phyloP scores from a whole-genome alignment of 2,329 filamentous ascomycete genomes.

The Penicillium sp. region DNA sequence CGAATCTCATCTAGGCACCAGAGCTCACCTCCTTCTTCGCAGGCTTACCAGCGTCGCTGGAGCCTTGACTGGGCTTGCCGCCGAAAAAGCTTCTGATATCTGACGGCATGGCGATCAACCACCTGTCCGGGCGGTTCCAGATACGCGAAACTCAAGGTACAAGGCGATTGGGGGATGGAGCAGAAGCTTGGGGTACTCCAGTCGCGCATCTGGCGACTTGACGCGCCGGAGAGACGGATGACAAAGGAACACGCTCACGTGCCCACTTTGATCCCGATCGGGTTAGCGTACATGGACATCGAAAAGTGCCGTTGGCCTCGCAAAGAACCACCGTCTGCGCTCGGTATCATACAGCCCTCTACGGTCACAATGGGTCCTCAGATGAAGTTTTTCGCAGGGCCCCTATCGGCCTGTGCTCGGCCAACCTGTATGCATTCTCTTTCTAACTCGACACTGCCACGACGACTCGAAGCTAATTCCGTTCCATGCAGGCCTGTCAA shows the following conservation, averaged over 20 bases:
- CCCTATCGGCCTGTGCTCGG: conserved; percentile 39
- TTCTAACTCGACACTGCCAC: conserved; percentile 10
- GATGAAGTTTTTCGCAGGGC: conserved; percentile 40
- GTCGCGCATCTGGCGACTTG: conserved; percentile 3
- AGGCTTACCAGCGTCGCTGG: conserved; percentile 51
- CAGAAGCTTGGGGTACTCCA: conserved; percentile 2
- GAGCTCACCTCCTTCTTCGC: conserved; percentile 47
- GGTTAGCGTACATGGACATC: conserved; percentile 23
- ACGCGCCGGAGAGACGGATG: conserved; percentile 31
- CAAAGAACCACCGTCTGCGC: conserved; percentile 12
- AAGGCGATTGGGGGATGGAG: conserved; percentile 6
- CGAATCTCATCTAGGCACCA: conserved; percentile 19
- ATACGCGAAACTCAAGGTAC: background rate
- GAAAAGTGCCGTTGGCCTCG: conserved; percentile 26
- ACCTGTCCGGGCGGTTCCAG: background rate
- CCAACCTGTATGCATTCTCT: conserved; percentile 36
- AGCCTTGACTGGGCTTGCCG: conserved; percentile 67
- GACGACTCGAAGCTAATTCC: conserved; percentile 24
- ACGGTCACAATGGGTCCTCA: conserved; percentile 38
- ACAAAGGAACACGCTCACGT: conserved; percentile 33
- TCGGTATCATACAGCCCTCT: conserved; percentile 10
- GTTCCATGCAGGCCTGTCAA: conserved; percentile 30
- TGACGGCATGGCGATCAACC: conserved; percentile 65
- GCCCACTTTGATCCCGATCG: conserved; percentile 21
- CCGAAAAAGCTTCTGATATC: conserved; percentile 94